Evolutionary conservation across 208 protist genomes (phyloP), one percentile per base, ranked within the genome.

Genomic region (Leptomonas seymouri): DNA sequence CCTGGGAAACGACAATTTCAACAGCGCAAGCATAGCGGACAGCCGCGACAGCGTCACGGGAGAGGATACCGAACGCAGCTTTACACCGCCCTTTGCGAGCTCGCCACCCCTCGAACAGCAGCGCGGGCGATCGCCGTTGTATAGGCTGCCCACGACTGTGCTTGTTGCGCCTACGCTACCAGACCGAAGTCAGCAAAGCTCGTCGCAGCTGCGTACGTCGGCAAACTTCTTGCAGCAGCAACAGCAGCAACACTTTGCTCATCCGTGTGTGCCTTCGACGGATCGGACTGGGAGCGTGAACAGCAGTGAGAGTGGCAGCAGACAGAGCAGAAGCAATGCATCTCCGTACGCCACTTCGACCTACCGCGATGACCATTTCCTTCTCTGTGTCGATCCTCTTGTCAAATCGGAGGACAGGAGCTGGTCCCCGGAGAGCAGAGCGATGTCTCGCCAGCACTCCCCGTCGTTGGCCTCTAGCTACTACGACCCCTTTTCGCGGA

Each of bases 131-230:
- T 56, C 31, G 21, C 60, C 60, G 18, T 28, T 56, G 14, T 66
- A 66, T 31, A 34, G 42, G 60, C 60, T 66, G 16, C 60, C 60
- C 46, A 66, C 60, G 30, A 56, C 60, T 31, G 48, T 66, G 6
- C 31, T 18, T 36, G 44, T 66, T 3, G n/a, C 31, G 0, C 16
- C 44, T 16, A 7, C 7, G 23, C 18, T 7, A 11, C 5, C 6
- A 25, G 18, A 31, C 8, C 14, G 7, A 9, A 58, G 7, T 20
- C 15, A 42, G 53, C 28, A 9, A 9, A 11, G 21, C 41, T 31
- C 27, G 28, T 54, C 45, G 16, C 16, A 25, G 28, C 42, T n/a
- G n/a, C n/a, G n/a, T n/a, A n/a, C n/a, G n/a, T n/a, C n/a, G n/a
- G n/a, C n/a, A n/a, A n/a, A n/a, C n/a, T n/a, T n/a, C n/a, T n/a